These are phyloP conservation scores for Phyllosticta capitalensis DNA, from an alignment of 2,329 filamentous ascomycete species.

Conservation along the genomic window DNA sequence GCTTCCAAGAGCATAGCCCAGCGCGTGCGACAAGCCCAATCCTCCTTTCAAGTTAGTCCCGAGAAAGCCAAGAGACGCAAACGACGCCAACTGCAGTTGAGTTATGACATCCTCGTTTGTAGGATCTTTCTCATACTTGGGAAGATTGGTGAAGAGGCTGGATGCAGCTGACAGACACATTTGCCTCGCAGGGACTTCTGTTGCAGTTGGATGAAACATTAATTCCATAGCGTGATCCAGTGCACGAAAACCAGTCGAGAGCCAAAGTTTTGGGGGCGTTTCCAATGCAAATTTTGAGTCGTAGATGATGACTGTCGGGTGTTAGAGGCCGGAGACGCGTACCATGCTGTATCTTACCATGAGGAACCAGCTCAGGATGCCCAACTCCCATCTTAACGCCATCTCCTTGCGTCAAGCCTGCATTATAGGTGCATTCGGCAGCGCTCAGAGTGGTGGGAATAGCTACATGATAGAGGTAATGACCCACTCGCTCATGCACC, in stretches of 20 bases:
- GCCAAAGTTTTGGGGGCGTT: slow-evolving; percentile 41
- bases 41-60: slow-evolving; percentile 43
- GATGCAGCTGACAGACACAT: slow-evolving; percentile 36
- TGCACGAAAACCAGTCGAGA: slow-evolving; percentile 44
- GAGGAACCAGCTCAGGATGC: slow-evolving; percentile 33
- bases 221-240: slow-evolving; percentile 48
- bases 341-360: slow-evolving; percentile 16
- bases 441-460: slow-evolving; percentile 37
- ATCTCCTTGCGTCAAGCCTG: slow-evolving; percentile 41
- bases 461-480: slow-evolving; percentile 28
- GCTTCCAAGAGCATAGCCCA: slow-evolving; percentile 45
- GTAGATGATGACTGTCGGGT: neutral
- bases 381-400: slow-evolving; percentile 43
- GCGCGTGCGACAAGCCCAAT: slow-evolving; percentile 38
- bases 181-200: slow-evolving; percentile 42
- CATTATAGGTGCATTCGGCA: slow-evolving; percentile 45
- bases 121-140: slow-evolving; percentile 36
- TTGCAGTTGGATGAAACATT: slow-evolving; percentile 43
- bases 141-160: slow-evolving; percentile 40
- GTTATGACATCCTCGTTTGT: slow-evolving; percentile 41
- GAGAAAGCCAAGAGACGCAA: slow-evolving; percentile 41
- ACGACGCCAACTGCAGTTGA: slow-evolving; percentile 43
- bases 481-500: slow-evolving; percentile 25
- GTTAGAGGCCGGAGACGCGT: neutral
- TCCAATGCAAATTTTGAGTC: slow-evolving; percentile 38